Evolutionary conservation across 164 flowering plant genomes (phyloP).

Genomic region (Cinnamomum micranthum): DNA sequence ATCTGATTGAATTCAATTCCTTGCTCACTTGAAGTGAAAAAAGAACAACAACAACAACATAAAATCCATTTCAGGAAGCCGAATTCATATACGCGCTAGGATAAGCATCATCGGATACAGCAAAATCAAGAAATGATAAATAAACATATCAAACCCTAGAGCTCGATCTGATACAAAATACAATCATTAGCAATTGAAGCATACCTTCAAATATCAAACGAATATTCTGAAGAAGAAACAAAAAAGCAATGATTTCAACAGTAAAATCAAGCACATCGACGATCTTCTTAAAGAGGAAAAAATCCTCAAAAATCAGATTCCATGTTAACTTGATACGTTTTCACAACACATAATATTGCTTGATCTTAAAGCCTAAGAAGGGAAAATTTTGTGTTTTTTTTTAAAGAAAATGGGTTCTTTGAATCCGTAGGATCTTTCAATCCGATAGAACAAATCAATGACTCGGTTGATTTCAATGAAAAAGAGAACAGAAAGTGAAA

Average conservation of each 20-base stretch:
- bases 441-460: background rate
- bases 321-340: background rate
- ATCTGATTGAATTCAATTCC: too few relatives aligned
- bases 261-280: background rate
- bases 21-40: too few relatives aligned
- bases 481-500: background rate
- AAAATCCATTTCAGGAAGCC: too few relatives aligned
- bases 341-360: background rate
- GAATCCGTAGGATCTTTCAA: background rate
- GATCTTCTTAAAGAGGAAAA: background rate
- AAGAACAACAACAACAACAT: too few relatives aligned
- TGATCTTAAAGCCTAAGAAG: background rate
- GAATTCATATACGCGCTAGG: too few relatives aligned
- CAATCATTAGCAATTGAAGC: too few relatives aligned
- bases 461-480: background rate
- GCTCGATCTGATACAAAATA: too few relatives aligned
- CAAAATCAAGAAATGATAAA: too few relatives aligned
- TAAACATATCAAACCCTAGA: too few relatives aligned
- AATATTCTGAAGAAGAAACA: too few relatives aligned
- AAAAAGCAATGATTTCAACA: background rate
- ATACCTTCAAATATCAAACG: too few relatives aligned
- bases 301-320: background rate
- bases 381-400: background rate
- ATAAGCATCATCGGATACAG: too few relatives aligned
- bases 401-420: background rate